phyloP scores from a whole-genome alignment of 2,329 filamentous ascomycete genomes.

The Exophiala spinifera region DNA sequence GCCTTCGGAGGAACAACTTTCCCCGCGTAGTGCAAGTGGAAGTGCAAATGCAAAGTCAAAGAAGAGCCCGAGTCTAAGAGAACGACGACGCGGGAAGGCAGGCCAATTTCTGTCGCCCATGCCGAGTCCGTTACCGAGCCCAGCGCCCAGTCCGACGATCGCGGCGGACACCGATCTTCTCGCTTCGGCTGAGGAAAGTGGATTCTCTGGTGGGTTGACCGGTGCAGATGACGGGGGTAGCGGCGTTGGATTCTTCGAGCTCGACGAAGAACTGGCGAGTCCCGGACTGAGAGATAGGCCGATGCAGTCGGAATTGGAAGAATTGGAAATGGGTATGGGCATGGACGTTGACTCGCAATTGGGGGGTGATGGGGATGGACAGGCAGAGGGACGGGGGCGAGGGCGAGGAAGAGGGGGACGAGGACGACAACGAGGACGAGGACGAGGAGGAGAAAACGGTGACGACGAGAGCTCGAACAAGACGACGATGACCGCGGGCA shows the following conservation, averaged over 20 bases:
- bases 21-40: too few species aligned
- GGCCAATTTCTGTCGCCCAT: conserved; percentile 13
- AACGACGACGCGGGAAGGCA: conserved; percentile 6
- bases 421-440: background rate
- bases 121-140: conserved; percentile 19
- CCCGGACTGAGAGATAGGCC: conserved; percentile 18
- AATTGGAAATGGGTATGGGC: too few species aligned
- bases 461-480: background rate
- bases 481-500: background rate
- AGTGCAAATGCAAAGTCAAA: background rate
- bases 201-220: conserved; percentile 15
- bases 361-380: too few species aligned
- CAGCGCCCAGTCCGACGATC: conserved; percentile 19
- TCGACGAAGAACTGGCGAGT: conserved; percentile 28
- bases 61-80: background rate
- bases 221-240: conserved; percentile 17
- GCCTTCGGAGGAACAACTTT: too few species aligned
- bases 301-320: background rate
- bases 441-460: too few species aligned
- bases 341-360: too few species aligned
- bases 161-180: conserved; percentile 2
- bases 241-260: conserved; percentile 29
- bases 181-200: conserved; percentile 13
- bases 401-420: background rate
- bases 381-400: background rate